Evolutionary conservation across 306 rosid genomes (phyloP).

Genomic region (Hippophae gyantsensis): DNA sequence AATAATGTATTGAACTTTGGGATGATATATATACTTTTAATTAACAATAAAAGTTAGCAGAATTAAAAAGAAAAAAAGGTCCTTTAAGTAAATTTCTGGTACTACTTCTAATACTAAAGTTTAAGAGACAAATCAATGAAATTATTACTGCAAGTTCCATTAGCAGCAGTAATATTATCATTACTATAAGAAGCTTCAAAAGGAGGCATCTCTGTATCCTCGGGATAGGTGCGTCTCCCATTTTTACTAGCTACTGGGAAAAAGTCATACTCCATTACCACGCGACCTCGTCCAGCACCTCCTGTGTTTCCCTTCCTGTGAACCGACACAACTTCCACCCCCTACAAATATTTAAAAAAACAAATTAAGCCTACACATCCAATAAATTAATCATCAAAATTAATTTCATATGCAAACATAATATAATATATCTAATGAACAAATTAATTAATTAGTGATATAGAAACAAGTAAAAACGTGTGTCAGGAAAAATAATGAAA

Average conservation of each 20-base stretch:
- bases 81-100: too few species aligned
- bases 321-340: slow-evolving; percentile 56
- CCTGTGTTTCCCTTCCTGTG: slow-evolving; percentile 46
- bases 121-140: slow-evolving; percentile 75
- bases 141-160: slow-evolving; percentile 36
- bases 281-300: slow-evolving; percentile 11
- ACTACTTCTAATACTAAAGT: slow-evolving; percentile 44
- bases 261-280: slow-evolving; percentile 76
- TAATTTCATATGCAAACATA: too few species aligned
- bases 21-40: too few species aligned
- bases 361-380: too few species aligned
- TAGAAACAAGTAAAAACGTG: too few species aligned
- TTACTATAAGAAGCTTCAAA: slow-evolving; percentile 17
- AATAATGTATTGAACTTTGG: too few species aligned
- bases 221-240: slow-evolving; percentile 35
- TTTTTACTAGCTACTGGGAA: slow-evolving; percentile 45
- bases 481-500: too few species aligned
- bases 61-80: neutral
- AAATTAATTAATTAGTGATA: too few species aligned
- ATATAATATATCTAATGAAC: too few species aligned
- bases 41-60: too few species aligned
- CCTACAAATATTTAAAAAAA: slow-evolving; percentile 16
- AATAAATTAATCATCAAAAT: too few species aligned
- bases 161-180: slow-evolving; percentile 6
- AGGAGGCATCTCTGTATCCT: slow-evolving; percentile 27